Evolutionary conservation across 129 eudicot genomes (phyloP).

Genomic region (Oenanthe sinensis): DNA sequence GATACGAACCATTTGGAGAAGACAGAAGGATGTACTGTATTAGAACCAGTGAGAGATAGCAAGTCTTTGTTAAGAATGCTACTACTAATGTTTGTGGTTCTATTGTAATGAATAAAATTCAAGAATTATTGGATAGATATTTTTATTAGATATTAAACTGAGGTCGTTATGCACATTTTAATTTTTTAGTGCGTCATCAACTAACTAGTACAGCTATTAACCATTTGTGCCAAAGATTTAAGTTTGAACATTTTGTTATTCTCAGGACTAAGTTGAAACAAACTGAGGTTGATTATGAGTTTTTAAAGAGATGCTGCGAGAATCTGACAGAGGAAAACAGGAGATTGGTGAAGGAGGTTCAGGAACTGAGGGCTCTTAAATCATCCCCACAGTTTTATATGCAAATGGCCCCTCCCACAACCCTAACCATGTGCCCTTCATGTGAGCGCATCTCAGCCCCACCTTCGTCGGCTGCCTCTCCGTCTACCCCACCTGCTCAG

Average conservation of each 20-base stretch:
- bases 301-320: slow-evolving; percentile 76
- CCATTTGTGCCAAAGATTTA: not conserved
- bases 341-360: slow-evolving; percentile 83
- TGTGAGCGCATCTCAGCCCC: slow-evolving; percentile 88
- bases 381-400: slow-evolving; percentile 89
- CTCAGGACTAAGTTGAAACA: slow-evolving; percentile 88
- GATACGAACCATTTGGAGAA: not conserved
- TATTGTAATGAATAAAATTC: not conserved
- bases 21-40: not conserved
- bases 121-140: not conserved
- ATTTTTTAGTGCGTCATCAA: not conserved
- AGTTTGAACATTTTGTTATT: not conserved
- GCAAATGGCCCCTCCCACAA: slow-evolving; percentile 95
- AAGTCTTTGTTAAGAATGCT: too few relatives aligned
- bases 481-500: slow-evolving; percentile 12
- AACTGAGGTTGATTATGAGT: slow-evolving; percentile 93
- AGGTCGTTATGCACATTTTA: too few relatives aligned
- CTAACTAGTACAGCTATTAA: not conserved
- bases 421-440: slow-evolving; percentile 95
- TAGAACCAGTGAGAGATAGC: too few relatives aligned
- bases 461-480: slow-evolving; percentile 13
- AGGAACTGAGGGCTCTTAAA: slow-evolving; percentile 71
- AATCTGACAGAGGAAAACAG: slow-evolving; percentile 80
- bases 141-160: not conserved
- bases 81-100: not conserved